Evolutionary conservation across 2,329 filamentous ascomycete species (phyloP).

Genomic region (Incumbomyces delicatus): DNA sequence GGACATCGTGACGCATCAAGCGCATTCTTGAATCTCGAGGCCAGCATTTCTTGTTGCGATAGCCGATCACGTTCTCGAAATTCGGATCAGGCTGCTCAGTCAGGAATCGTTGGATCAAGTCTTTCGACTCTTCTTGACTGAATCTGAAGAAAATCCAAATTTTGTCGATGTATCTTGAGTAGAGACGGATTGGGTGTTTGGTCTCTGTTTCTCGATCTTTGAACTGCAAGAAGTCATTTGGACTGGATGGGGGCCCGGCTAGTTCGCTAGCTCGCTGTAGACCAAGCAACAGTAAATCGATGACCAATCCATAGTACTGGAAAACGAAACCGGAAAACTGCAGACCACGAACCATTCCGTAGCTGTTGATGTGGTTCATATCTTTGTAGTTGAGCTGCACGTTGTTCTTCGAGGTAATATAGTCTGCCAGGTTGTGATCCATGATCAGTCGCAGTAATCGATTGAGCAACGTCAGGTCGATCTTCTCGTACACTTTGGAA

Average conservation of each 20-base stretch:
- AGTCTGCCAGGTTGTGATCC: constrained; percentile 98
- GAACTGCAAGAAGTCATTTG: constrained; percentile 97
- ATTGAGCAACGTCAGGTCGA: constrained; percentile 91
- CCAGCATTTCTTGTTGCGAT: constrained; percentile 99
- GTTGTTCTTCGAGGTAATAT: constrained; percentile 99
- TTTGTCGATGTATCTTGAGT: constrained; percentile 94
- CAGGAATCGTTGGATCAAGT: constrained; percentile 92
- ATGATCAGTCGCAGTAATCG: constrained; percentile 88
- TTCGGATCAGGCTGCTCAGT: constrained; percentile 98
- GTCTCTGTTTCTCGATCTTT: constrained; percentile 85
- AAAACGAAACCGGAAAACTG: constrained; percentile 99
- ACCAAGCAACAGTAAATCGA: constrained; percentile 84
- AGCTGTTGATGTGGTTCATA: constrained; percentile 99
- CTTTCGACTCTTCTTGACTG: constrained; percentile 82
- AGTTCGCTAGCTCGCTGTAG: constrained; percentile 96
- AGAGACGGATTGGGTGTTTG: constrained; percentile 90
- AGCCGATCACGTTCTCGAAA: constrained; percentile 98
- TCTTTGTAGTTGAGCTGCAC: constrained; percentile 99
- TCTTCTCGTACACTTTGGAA: constrained; percentile 99
- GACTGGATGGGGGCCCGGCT: constrained; percentile 82
- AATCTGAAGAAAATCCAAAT: constrained; percentile 98
- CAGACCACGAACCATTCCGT: constrained; percentile 93
- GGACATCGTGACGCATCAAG: constrained; percentile 96
- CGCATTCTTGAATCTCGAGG: constrained; percentile 95
- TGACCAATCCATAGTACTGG: constrained; percentile 93